Evolutionary conservation across 1,284 basidiomycete species (phyloP).

Genomic region (Apiotrichum laibachii): DNA sequence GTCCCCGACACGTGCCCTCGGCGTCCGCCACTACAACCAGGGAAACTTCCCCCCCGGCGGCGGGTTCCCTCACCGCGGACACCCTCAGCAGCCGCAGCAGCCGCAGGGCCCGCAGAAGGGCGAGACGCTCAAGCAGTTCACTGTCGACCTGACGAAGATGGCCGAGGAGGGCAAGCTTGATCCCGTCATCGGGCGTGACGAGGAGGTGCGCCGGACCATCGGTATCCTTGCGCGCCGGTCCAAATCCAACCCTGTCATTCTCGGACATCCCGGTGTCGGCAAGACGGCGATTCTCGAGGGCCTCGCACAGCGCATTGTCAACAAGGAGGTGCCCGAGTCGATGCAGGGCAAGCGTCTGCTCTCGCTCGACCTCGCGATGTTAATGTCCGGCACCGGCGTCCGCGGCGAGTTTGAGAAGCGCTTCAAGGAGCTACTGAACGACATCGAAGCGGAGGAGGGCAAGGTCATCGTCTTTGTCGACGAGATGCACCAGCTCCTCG

Average conservation of each 20-base stretch:
- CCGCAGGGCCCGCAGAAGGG: conserved; percentile 59
- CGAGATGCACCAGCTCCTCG: conserved; percentile 65
- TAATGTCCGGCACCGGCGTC: conserved; percentile 83
- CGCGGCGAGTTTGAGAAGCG: conserved; percentile 90
- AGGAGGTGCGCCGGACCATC: conserved; percentile 85
- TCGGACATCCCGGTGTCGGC: conserved; percentile 69
- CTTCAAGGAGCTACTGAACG: conserved; percentile 78
- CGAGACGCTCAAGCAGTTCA: conserved; percentile 78
- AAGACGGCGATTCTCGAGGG: conserved; percentile 91
- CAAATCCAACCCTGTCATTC: conserved; percentile 77
- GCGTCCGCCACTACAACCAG: conserved; percentile 26
- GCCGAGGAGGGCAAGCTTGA: conserved; percentile 82
- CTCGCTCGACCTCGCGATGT: conserved; percentile 72
- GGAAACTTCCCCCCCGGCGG: conserved; percentile 18
- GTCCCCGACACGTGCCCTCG: neutral
- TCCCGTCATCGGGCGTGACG: conserved; percentile 83
- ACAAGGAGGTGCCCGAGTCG: conserved; percentile 87
- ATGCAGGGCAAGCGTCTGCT: conserved; percentile 77
- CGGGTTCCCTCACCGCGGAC: conserved; percentile 18
- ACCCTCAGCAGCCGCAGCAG: conserved; percentile 20
- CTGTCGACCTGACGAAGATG: conserved; percentile 77
- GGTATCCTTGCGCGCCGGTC: conserved; percentile 66
- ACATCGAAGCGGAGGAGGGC: conserved; percentile 77
- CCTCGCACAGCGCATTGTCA: conserved; percentile 78
- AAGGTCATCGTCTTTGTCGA: conserved; percentile 79